These are phyloP conservation scores for Parastagonospora nodorum DNA, from an alignment of 2,329 filamentous ascomycete species.

Conservation along the genomic window DNA sequence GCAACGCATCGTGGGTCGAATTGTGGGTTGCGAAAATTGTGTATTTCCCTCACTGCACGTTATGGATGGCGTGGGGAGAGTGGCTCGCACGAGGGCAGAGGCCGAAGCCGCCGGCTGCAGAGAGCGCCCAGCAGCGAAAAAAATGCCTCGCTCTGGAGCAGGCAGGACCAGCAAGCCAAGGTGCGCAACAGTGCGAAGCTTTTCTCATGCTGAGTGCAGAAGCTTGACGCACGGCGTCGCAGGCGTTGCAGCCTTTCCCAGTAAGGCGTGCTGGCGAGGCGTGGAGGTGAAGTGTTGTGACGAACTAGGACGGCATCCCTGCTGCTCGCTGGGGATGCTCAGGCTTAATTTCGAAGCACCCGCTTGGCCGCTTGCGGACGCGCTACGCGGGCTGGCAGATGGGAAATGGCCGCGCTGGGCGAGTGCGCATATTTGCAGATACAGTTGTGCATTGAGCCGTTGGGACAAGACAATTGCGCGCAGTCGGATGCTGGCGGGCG, in stretches of 20 bases:
- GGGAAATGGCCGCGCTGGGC: not conserved
- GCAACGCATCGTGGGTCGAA: conserved; percentile 14
- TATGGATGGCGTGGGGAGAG: conserved; percentile 10
- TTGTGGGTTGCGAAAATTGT: conserved; percentile 20
- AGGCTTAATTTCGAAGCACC: conserved; percentile 16
- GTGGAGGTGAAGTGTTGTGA: not conserved
- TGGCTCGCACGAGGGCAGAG: conserved; percentile 2
- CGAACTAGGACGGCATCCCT: conserved; percentile 9
- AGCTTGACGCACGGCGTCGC: conserved; percentile 20
- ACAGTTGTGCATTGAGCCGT: too few species aligned
- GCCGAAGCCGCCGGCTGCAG: conserved; percentile 2
- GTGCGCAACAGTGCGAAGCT: conserved; percentile 17
- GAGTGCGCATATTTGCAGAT: too few species aligned
- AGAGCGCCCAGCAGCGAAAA: conserved; percentile 3
- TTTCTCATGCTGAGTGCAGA: conserved; percentile 20
- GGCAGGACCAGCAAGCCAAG: not conserved
- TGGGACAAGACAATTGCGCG: too few species aligned
- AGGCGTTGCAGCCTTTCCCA: not conserved
- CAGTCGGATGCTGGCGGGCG: too few species aligned
- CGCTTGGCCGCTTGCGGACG: conserved; percentile 10
- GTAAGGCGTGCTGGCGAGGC: not conserved
- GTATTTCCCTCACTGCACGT: conserved; percentile 10
- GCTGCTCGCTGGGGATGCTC: conserved; percentile 11
- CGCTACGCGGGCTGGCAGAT: not conserved
- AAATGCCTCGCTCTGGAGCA: conserved; percentile 14